Conservation (phyloP, 2,329 filamentous ascomycete genomes). For the Escovopsis sp. region DNA sequence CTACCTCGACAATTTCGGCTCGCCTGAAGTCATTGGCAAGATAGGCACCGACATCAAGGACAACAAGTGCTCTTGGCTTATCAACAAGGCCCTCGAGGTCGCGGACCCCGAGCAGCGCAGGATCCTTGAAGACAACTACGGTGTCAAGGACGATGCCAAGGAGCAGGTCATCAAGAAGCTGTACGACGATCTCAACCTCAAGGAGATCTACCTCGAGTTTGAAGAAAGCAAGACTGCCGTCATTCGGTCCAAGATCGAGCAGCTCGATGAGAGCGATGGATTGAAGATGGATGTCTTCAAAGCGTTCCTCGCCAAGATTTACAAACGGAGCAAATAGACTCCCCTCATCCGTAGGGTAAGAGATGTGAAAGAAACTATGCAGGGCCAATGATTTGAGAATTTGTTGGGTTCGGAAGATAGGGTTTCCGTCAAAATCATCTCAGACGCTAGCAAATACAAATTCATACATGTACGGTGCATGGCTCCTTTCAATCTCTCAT, state of each 20-base stretch:
- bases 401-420: too few species aligned
- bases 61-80: constrained; percentile 98
- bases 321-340: constrained; percentile 88
- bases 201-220: constrained; percentile 72
- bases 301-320: constrained; percentile 86
- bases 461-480: too few species aligned
- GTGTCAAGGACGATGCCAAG: constrained; percentile 69
- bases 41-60: constrained; percentile 98
- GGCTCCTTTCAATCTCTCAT: too few species aligned
- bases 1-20: constrained; percentile 95
- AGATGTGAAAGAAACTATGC: neutral
- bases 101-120: constrained; percentile 74
- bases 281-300: constrained; percentile 86
- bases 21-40: constrained; percentile 88
- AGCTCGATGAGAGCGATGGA: constrained; percentile 73
- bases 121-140: constrained; percentile 84
- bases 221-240: constrained; percentile 78
- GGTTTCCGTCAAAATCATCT: too few species aligned
- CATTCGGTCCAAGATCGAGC: constrained; percentile 57
- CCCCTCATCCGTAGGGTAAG: neutral
- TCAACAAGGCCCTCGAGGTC: constrained; percentile 81
- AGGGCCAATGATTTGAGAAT: too few species aligned
- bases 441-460: too few species aligned
- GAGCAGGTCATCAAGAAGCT: constrained; percentile 81
- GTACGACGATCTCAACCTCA: constrained; percentile 71